Evolutionary conservation across 1,139 yeast species (phyloP).

Genomic region (Debaryomyces fabryi): DNA sequence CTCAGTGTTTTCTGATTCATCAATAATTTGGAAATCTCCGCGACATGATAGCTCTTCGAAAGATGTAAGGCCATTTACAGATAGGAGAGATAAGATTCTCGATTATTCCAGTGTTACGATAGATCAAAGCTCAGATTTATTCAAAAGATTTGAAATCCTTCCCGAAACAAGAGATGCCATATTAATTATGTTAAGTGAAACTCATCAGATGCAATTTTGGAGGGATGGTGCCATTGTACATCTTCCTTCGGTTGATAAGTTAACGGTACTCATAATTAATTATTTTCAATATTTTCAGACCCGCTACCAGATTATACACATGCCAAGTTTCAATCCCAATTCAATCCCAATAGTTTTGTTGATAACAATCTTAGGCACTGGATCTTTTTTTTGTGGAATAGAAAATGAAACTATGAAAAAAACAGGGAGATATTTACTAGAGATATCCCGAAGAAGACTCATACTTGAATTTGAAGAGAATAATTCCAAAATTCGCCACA

Average conservation of each 20-base stretch:
- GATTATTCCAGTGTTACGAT: not conserved
- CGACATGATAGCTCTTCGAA: not conserved
- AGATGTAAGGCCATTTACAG: not conserved
- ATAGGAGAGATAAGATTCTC: not conserved
- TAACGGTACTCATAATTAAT: not conserved
- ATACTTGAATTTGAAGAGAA: not conserved
- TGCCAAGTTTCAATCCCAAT: conserved; percentile 1
- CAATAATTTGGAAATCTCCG: not conserved
- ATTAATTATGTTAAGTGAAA: not conserved
- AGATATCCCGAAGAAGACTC: not conserved
- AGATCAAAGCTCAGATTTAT: not conserved
- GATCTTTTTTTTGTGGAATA: not conserved
- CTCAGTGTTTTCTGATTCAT: not conserved
- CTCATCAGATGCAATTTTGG: not conserved
- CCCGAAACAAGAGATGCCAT: not conserved
- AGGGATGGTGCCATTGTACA: not conserved
- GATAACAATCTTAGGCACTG: not conserved
- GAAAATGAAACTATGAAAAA: not conserved
- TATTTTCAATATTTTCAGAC: not conserved
- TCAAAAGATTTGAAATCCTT: not conserved
- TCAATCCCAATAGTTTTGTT: not conserved
- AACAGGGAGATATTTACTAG: not conserved
- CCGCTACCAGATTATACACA: conserved; percentile 1
- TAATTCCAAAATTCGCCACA: not conserved
- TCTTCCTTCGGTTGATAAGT: not conserved